These are phyloP conservation scores for Microdochium bolleyi DNA, from an alignment of 2,329 filamentous ascomycete genomes.

Conservation along the genomic window DNA sequence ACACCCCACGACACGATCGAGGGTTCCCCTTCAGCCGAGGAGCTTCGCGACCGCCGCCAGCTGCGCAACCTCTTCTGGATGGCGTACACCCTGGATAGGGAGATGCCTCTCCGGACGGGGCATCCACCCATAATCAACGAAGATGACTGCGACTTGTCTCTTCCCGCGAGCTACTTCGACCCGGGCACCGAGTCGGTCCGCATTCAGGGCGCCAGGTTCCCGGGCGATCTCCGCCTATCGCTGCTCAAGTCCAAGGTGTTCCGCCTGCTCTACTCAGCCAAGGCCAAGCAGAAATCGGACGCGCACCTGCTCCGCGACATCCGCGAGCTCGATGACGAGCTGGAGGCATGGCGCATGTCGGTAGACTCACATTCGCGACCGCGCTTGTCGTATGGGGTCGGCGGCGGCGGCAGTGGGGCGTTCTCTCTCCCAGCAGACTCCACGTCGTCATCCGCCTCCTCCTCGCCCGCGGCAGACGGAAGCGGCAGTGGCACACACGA, in stretches of 20 bases:
- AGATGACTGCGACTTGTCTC: constrained; percentile 42
- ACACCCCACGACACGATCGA: not conserved
- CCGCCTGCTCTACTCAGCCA: constrained; percentile 38
- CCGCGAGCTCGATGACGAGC: constrained; percentile 46
- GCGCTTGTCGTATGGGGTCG: constrained; percentile 28
- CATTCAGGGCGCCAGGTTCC: constrained; percentile 21
- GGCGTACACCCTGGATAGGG: constrained; percentile 46
- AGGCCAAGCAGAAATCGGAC: constrained; percentile 39
- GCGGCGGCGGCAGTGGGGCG: constrained; percentile 3
- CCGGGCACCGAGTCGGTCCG: not conserved
- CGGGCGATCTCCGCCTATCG: constrained; percentile 38
- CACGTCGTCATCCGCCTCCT: not conserved
- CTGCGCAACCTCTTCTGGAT: constrained; percentile 37
- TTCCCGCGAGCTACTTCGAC: constrained; percentile 29
- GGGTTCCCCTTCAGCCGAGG: not conserved
- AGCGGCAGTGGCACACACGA: not conserved
- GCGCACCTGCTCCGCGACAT: constrained; percentile 46
- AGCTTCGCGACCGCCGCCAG: constrained; percentile 19
- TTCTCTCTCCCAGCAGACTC: not conserved
- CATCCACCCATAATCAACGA: constrained; percentile 42
- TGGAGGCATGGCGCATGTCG: constrained; percentile 45
- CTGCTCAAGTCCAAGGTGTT: constrained; percentile 43
- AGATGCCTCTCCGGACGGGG: constrained; percentile 43
- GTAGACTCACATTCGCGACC: constrained; percentile 36
- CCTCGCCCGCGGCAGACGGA: not conserved